Base-by-base conservation (phyloP, 2,329 filamentous ascomycete species). In the Hypoxylon sp. region DNA sequence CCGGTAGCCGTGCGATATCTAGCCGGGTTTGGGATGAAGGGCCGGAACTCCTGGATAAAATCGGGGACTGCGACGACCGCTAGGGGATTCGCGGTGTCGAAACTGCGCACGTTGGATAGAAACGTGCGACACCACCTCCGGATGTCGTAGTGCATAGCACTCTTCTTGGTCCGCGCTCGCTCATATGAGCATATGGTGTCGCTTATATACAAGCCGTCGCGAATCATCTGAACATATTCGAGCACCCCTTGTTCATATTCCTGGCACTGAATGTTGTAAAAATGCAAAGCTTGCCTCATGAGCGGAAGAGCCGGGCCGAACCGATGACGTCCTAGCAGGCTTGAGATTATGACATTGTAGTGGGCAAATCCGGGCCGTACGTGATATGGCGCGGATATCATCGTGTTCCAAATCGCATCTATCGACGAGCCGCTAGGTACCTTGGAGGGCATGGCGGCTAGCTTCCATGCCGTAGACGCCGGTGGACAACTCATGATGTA, bases 341-440 rank as follows among this genome's bases (percentile, higher is more conserved):
- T 81, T 9, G 82, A 76, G 48, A 81, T 79, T 59, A 85, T 81
- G 29, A 83, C 70, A 58, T 74, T 73, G 58, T 82, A 75, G 0
- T 88, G 82, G 11, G 80, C 74, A 57, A 90, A 79, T 0, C 77
- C 82, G 0, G 88, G 86, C 6, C 74, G 63, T 43, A 88, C 70
- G 52, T 80, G 79, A 74, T 86, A 84, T 0, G 84, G 84, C n/a
- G 75, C 70, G 3, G 78, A 76, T 0, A 76, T 84, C 83, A 91
- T 88, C 17, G 79, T 79, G 0, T 81, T 57, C 78, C 83, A 90
- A 17, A 92, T 70, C 4, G 76, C 70, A 33, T 78, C 69, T 3
- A 89, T 73, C n/a, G 82, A 76, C 2, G 74, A 60, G 2, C 68
- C 42, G 0, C 76, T 70, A 6, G 87, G 59, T 51, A 74, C 23